A percentile compares a stretch with the other conserved stretches of the same genome.
These are phyloP conservation scores for Debaryomycetaceae sp. DNA, from an alignment of 1,139 yeast species.

Conservation along the genomic window DNA sequence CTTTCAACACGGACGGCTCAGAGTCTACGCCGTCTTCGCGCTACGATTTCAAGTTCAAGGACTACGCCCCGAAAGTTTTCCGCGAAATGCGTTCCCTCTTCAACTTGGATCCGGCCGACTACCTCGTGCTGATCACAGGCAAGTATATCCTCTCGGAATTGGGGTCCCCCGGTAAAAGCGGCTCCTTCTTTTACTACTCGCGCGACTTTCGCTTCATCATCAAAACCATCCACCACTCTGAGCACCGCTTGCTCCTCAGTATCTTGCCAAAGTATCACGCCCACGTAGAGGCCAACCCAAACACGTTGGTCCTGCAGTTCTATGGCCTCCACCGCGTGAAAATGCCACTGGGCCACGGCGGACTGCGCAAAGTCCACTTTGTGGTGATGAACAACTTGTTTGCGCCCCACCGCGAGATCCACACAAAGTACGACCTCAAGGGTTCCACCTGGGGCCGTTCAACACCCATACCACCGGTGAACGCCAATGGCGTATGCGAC, in stretches of 20 bases:
- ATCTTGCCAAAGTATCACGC: conserved; percentile 67
- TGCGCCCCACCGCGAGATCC: conserved; percentile 89
- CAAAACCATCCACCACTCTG: conserved; percentile 90
- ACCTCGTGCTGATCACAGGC: conserved; percentile 82
- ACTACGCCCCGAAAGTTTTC: conserved; percentile 91
- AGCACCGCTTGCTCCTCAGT: conserved; percentile 71
- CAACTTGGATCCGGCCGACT: conserved; percentile 92
- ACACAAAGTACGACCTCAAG: conserved; percentile 78
- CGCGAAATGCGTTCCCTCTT: conserved; percentile 71
- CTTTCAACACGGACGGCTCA: conserved; percentile 82
- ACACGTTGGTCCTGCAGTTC: conserved; percentile 83
- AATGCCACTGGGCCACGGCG: conserved; percentile 49
- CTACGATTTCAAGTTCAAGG: conserved; percentile 94
- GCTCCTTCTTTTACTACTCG: conserved; percentile 91
- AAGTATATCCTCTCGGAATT: conserved; percentile 85
- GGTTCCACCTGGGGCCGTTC: conserved; percentile 87
- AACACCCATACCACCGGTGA: conserved; percentile 25
- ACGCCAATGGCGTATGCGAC: conserved; percentile 10
- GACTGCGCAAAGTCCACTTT: conserved; percentile 76
- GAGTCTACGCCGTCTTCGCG: conserved; percentile 87
- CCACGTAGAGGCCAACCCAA: conserved; percentile 77
- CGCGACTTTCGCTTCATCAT: conserved; percentile 89
- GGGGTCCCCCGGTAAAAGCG: conserved; percentile 95
- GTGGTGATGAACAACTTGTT: conserved; percentile 94
- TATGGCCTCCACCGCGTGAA: conserved; percentile 93